Percentiles rank a stretch among this genome's conserved stretches.
phyloP scores from a whole-genome alignment of 495 filamentous ascomycete genomes.

The Xylaria castorea region DNA sequence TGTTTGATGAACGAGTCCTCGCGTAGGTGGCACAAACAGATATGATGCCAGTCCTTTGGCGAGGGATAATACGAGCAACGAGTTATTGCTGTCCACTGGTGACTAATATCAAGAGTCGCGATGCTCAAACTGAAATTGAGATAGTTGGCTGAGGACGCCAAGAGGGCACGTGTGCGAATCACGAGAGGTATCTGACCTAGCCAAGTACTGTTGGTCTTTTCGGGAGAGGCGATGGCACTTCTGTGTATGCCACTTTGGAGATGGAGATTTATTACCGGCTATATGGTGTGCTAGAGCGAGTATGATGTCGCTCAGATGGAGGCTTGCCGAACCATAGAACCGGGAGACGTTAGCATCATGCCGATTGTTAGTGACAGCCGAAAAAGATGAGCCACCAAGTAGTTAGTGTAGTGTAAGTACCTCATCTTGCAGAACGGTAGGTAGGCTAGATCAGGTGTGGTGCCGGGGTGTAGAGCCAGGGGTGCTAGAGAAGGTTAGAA shows the following conservation, averaged over 20 bases:
- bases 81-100: not conserved
- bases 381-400: not conserved
- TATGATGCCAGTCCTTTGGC: not conserved
- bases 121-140: constrained; percentile 4
- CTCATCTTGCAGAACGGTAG: constrained; percentile 7
- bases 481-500: not conserved
- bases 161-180: constrained; percentile 13
- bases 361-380: not conserved
- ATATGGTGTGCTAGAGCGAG: constrained; percentile 4
- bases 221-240: not conserved
- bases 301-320: not conserved
- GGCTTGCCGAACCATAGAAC: not conserved
- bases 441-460: not conserved
- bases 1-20: not conserved
- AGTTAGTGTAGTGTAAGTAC: no score
- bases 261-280: constrained; percentile 1
- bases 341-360: not conserved
- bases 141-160: not conserved
- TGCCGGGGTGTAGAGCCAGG: not conserved
- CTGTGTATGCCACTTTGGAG: not conserved
- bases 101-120: not conserved
- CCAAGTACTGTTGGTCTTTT: not conserved
- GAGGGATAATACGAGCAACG: not conserved
- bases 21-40: not conserved
- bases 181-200: not conserved